Percentiles rank a stretch among this genome's conserved stretches.
These are phyloP conservation scores for Hansenula sp. DNA, from an alignment of 1,139 yeast species.

Conservation along the genomic window DNA sequence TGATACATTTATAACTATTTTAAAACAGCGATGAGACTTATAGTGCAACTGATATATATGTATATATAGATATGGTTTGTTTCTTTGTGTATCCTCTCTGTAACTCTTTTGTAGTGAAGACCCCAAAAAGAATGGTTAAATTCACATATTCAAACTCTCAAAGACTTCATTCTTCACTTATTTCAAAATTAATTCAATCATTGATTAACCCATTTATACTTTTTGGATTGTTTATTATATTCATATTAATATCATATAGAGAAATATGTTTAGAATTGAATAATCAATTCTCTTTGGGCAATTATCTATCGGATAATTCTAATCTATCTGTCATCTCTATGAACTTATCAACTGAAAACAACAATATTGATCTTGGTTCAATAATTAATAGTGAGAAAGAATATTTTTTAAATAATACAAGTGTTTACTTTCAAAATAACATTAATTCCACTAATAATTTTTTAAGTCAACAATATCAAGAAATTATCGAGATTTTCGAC, in stretches of 20 bases:
- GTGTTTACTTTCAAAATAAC: background rate
- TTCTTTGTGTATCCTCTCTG: constrained; percentile 1
- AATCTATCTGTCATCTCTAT: background rate
- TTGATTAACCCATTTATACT: constrained; percentile 5
- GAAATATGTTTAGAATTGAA: background rate
- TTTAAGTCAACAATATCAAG: background rate
- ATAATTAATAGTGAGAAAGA: background rate
- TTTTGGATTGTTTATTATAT: background rate
- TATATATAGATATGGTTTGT: no score
- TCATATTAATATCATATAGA: background rate
- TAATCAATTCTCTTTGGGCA: background rate
- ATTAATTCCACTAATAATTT: background rate
- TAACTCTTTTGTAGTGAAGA: background rate
- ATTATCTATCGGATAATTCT: background rate
- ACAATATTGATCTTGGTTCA: background rate
- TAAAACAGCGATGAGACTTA: no score
- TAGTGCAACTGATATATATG: no score
- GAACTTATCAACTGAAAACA: background rate
- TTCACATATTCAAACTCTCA: constrained; percentile 2
- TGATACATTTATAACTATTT: no score
- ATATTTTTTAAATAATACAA: no score
- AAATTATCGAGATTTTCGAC: background rate
- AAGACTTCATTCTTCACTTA: constrained; percentile 5
- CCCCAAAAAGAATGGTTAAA: background rate
- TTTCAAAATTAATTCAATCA: constrained; percentile 5